Conservation (phyloP, 352 stramenopile species). For the Aphanomyces euteiches region DNA sequence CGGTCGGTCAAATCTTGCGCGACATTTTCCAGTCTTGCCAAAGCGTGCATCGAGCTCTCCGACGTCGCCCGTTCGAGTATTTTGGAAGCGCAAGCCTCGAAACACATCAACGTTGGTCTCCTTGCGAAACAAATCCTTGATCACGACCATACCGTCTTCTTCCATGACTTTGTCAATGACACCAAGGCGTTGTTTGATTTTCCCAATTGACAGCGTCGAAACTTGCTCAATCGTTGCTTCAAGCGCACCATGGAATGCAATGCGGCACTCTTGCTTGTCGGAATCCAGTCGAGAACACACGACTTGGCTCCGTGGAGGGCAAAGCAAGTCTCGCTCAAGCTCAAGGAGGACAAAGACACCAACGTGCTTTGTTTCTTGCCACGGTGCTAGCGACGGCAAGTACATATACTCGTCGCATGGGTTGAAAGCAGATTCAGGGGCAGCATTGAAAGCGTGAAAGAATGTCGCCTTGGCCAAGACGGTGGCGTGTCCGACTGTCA, state of each 20-base stretch:
- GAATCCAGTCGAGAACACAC: slow-evolving; percentile 76
- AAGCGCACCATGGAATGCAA: slow-evolving; percentile 68
- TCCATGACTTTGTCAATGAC: slow-evolving; percentile 54
- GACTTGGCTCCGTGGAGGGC: slow-evolving; percentile 45
- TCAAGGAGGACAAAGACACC: slow-evolving; percentile 58
- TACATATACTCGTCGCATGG: slow-evolving; percentile 43
- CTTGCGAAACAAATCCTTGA: slow-evolving; percentile 73
- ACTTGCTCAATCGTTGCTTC: slow-evolving; percentile 28
- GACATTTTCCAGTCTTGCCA: slow-evolving; percentile 79
- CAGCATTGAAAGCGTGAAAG: slow-evolving; percentile 34
- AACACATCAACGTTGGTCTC: slow-evolving; percentile 70
- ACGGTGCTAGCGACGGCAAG: slow-evolving; percentile 39
- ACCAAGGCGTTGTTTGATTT: slow-evolving; percentile 56
- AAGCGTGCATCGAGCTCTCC: slow-evolving; percentile 66
- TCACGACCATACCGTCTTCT: slow-evolving; percentile 40
- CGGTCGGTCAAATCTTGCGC: slow-evolving; percentile 37
- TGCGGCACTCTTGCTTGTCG: slow-evolving; percentile 53
- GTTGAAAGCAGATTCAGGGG: slow-evolving; percentile 38
- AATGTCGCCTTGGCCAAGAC: slow-evolving; percentile 62
- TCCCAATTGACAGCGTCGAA: slow-evolving; percentile 43
- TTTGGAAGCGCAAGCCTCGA: slow-evolving; percentile 45
- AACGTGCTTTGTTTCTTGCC: slow-evolving; percentile 8
- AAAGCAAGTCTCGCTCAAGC: slow-evolving; percentile 64
- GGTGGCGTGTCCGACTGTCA: slow-evolving; percentile 71
- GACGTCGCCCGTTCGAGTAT: slow-evolving; percentile 38